Conservation (phyloP, 805 yeast genomes). For the Saturnispora sekii region DNA sequence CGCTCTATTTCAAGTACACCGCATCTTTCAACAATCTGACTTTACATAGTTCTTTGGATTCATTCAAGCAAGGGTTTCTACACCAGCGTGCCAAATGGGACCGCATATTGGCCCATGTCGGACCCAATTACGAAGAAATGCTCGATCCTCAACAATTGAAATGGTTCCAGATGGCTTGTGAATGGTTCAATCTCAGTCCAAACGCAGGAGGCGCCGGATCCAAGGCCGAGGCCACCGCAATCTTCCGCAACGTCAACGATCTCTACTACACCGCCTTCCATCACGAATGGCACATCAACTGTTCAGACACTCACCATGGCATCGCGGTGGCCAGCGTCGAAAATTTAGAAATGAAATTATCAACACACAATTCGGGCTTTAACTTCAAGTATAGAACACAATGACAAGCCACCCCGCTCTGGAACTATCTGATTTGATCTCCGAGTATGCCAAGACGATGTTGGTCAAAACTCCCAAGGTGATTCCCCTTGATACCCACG, state of each 20-base stretch:
- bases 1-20: conserved; percentile 61
- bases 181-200: conserved; percentile 55
- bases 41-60: conserved; percentile 52
- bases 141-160: conserved; percentile 29
- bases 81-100: conserved; percentile 53
- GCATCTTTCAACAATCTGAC: conserved; percentile 62
- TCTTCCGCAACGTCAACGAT: conserved; percentile 45
- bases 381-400: conserved; percentile 42
- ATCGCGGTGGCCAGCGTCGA: conserved; percentile 35
- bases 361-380: conserved; percentile 36
- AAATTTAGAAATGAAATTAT: not conserved
- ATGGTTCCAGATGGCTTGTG: conserved; percentile 45
- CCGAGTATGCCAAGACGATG: conserved; percentile 29
- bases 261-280: conserved; percentile 55
- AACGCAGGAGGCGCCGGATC: conserved; percentile 12
- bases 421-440: conserved; percentile 20
- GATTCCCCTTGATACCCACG: conserved; percentile 29
- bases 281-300: conserved; percentile 68
- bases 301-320: conserved; percentile 53
- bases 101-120: conserved; percentile 53
- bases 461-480: conserved; percentile 32
- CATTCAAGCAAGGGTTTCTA: conserved; percentile 52
- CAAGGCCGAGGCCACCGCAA: conserved; percentile 32
- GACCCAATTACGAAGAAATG: conserved; percentile 37
- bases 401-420: conserved; percentile 26